Conservation (phyloP, 495 filamentous ascomycete species). For the Talaromyces wortmannii region DNA sequence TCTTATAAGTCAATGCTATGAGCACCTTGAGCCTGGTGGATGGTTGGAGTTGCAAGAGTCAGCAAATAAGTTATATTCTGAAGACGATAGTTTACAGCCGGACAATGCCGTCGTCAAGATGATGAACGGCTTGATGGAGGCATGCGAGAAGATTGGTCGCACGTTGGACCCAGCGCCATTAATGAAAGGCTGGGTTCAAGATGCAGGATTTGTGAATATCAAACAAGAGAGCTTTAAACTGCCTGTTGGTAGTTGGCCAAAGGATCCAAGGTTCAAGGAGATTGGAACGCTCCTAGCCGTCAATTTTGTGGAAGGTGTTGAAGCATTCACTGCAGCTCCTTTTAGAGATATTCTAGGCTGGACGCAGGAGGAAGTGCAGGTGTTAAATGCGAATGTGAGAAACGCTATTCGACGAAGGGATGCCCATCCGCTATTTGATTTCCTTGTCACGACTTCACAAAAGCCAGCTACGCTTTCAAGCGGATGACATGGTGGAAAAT, state of each 20-base stretch:
- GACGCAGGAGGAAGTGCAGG: conserved; percentile 40
- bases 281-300: conserved; percentile 18
- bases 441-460: background rate
- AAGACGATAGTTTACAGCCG: conserved; percentile 23
- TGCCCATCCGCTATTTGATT: background rate
- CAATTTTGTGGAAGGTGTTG: conserved; percentile 26
- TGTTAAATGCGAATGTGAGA: conserved; percentile 23
- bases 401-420: background rate
- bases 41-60: conserved; percentile 33
- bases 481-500: background rate
- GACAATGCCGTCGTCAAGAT: conserved; percentile 21
- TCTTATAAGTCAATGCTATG: conserved; percentile 10
- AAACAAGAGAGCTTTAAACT: conserved; percentile 14
- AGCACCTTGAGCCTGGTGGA: conserved; percentile 31
- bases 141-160: conserved; percentile 16
- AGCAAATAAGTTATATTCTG: conserved; percentile 12
- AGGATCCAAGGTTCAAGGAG: conserved; percentile 28
- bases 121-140: conserved; percentile 18
- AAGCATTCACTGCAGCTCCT: conserved; percentile 23
- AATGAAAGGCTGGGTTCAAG: conserved; percentile 18
- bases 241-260: conserved; percentile 31
- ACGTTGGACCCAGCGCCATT: conserved; percentile 21
- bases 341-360: conserved; percentile 44
- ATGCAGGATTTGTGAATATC: conserved; percentile 29
- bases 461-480: background rate